Evolutionary conservation across 2,329 filamentous ascomycete genomes (phyloP), one percentile per base, ranked within the genome.

Genomic region (Fusarium sp.): DNA sequence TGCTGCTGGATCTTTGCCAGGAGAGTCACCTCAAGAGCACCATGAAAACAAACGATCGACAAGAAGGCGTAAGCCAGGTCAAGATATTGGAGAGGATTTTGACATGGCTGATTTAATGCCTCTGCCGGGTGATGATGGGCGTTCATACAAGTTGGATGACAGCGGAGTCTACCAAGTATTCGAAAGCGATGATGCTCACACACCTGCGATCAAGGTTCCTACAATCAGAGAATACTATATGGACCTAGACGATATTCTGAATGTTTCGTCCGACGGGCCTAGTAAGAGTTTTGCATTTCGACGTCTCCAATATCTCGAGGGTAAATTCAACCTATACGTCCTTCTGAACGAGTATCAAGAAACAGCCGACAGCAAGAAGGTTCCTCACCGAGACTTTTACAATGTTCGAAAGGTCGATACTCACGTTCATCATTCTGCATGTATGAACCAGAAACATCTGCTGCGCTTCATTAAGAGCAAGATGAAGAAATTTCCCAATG

Each of bases 391-490:
- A 84, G 96, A 99, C 82, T 99, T 99, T 79, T 99, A 99, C 85
- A 99, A 99, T 78, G 96, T 99, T 52, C 89, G 96, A 79, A 99
- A 99, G 81, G 96, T 99, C 54, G 96, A 99, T 79, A 99, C 96
- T 12, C 96, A 99, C 86, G 96, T 99, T 75, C 96, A 99, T 80
- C 96, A 99, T 81, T 99, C 96, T 18, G 96, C 96, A 27, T 99
- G 96, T 80, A 99, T 99, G 96, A 99, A 99, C 79, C 96, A 99
- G 82, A 99, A 99, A 83, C 96, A 99, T 87, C 84, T 99, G 62
- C 85, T 99, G 67, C 93, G 96, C 59, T 99, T 99, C 82, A 99
- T 99, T 85, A 99, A 99, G 83, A 97, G 94, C 83, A 99, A 99
- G 84, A 98, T 99, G 94, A 98, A 98, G 88, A 99, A 97, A 82